Evolutionary conservation across 2,329 filamentous ascomycete genomes (phyloP), one percentile per base, ranked within the genome.

Genomic region (Colletotrichum abscissum): DNA sequence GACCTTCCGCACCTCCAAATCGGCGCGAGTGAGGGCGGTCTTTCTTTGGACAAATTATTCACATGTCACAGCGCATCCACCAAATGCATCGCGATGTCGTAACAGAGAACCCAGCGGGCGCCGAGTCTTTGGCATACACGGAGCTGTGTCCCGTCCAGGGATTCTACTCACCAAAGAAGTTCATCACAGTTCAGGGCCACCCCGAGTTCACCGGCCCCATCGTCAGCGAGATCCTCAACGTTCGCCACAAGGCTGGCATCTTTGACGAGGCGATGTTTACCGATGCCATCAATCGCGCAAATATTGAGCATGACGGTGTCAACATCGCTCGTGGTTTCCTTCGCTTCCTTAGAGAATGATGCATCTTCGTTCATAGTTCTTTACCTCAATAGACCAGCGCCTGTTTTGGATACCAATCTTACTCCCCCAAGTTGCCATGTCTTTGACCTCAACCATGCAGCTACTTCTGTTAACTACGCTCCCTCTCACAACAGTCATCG

Each of bases 1-100:
- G 22, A 42, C 28, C 33, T 30, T n/a, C 22, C 33, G 11, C 1
- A 1, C 24, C 24, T 26, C 24, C 42, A 11, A 4, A 2, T 9
- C 2, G 54, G 5, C 24, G 7, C 6, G 30, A 67, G 30, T 33
- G 46, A 22, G 2, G 19, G 42, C 42, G 8, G 42, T 11, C 8
- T 0, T 11, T 19, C 1, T 22, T 12, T 49, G 42, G 3, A 49
- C 42, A 49, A 11, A 1, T 49, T 49, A 49, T 64, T 67, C 9
- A 72, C 63, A 9, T n/a, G 9, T 0, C 14, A 26, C 77, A 93
- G 92, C 87, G 87, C 28, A 89, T 97, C 74, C 92, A 95, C 80
- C 94, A 97, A 82, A 96, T 97, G 93, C 95, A 98, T 82, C 90
- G 91, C 75, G 94, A 98, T 80, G 89, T 93, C 49, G 92, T 96